phyloP scores from a whole-genome alignment of 2,329 filamentous ascomycete species.

The Stachybotrys elegans region DNA sequence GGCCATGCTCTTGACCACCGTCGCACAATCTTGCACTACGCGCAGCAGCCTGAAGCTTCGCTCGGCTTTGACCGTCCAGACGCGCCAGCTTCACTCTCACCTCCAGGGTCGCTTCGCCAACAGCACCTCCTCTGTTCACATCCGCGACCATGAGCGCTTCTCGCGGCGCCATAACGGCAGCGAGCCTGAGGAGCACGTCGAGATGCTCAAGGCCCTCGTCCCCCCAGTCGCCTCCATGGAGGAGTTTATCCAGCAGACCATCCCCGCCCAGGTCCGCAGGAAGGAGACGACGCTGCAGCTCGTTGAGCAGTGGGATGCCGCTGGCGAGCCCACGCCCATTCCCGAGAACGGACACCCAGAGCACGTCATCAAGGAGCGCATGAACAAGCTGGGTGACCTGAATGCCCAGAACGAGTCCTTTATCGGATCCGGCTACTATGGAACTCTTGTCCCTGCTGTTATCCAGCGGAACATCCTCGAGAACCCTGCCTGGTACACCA shows the following conservation, averaged over 20 bases:
- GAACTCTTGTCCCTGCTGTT: conserved; percentile 77
- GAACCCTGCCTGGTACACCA: conserved; percentile 95
- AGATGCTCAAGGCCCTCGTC: conserved; percentile 77
- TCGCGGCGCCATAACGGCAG: conserved; percentile 83
- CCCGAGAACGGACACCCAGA: conserved; percentile 19
- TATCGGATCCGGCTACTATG: conserved; percentile 85
- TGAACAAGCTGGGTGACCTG: conserved; percentile 46
- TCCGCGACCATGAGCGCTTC: conserved; percentile 42
- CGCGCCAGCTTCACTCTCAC: background rate
- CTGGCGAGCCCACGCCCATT: conserved; percentile 13
- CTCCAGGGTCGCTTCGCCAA: conserved; percentile 13
- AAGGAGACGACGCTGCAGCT: conserved; percentile 19
- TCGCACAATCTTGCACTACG: background rate
- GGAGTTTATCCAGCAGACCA: conserved; percentile 77
- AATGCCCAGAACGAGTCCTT: conserved; percentile 55
- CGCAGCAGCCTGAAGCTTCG: background rate
- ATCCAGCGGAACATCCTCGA: conserved; percentile 92
- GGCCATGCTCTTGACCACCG: background rate
- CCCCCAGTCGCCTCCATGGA: conserved; percentile 71
- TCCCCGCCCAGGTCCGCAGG: conserved; percentile 64
- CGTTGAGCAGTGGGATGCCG: conserved; percentile 22
- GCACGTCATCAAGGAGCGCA: conserved; percentile 37
- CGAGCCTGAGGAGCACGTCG: conserved; percentile 56
- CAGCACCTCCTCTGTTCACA: conserved; percentile 12
- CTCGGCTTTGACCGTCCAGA: background rate